Evolutionary conservation across 257 asterid genomes (phyloP).

Genomic region (Nicotiana knightiana): DNA sequence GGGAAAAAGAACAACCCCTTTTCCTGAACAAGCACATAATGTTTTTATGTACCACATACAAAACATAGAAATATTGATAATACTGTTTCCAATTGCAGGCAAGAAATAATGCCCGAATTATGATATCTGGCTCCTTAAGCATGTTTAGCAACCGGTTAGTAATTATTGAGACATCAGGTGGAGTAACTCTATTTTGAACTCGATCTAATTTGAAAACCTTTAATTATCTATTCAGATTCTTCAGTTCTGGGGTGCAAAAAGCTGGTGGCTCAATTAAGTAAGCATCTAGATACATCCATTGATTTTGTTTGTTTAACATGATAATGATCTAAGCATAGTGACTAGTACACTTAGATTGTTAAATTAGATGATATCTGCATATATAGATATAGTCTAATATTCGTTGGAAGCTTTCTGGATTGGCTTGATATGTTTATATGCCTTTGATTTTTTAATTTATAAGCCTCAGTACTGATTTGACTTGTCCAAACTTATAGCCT

Average conservation of each 20-base stretch:
- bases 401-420: too few species aligned
- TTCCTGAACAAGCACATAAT: not conserved
- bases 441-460: too few species aligned
- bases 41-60: not conserved
- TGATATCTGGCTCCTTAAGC: slow-evolving; percentile 32
- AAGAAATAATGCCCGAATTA: slow-evolving; percentile 37
- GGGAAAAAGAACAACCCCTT: not conserved
- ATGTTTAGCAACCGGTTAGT: slow-evolving; percentile 36
- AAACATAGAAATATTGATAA: not conserved
- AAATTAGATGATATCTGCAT: too few species aligned
- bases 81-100: slow-evolving; percentile 25
- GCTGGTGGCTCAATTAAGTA: slow-evolving; percentile 30
- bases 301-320: not conserved
- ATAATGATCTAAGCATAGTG: not conserved
- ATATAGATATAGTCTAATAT: too few species aligned
- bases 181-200: not conserved
- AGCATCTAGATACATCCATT: slow-evolving; percentile 2
- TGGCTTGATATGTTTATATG: too few species aligned
- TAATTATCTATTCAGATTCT: slow-evolving; percentile 21
- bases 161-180: not conserved
- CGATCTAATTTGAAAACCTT: not conserved
- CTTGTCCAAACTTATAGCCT: too few species aligned
- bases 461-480: too few species aligned
- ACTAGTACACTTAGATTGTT: too few species aligned
- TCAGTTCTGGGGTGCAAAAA: slow-evolving; percentile 32